phyloP scores from a whole-genome alignment of 1,284 basidiomycete genomes.

The Pseudozyma sp. region DNA sequence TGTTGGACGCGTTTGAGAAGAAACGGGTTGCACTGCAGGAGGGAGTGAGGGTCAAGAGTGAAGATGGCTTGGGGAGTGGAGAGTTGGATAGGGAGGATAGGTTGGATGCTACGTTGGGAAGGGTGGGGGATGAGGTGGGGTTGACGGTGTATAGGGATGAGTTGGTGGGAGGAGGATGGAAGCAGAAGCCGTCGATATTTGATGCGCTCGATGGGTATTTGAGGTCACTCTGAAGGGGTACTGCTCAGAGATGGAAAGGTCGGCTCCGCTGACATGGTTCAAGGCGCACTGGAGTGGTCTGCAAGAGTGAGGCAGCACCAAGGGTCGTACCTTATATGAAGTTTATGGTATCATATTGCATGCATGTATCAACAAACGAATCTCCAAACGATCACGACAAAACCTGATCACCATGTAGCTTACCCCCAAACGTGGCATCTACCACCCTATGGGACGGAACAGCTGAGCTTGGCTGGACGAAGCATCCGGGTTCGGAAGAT shows the following conservation, averaged over 20 bases:
- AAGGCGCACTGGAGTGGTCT: too few relatives aligned
- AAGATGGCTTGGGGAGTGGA: conserved; percentile 14
- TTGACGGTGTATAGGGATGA: conserved; percentile 27
- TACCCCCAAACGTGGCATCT: not conserved
- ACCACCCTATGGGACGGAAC: conserved; percentile 14
- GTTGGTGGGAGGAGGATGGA: conserved; percentile 9
- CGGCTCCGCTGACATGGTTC: too few relatives aligned
- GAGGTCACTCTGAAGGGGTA: not conserved
- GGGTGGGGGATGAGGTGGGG: conserved; percentile 4
- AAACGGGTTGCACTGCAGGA: conserved; percentile 21
- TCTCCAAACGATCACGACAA: not conserved
- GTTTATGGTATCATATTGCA: conserved; percentile 1
- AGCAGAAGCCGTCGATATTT: conserved; percentile 20
- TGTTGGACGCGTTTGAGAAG: conserved; percentile 24
- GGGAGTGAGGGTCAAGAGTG: conserved; percentile 27
- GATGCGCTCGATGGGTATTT: conserved; percentile 32
- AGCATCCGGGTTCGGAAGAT: conserved; percentile 20
- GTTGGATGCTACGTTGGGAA: conserved; percentile 20
- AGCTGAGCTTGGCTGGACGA: conserved; percentile 26
- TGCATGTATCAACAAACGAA: conserved; percentile 1
- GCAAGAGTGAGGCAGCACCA: too few relatives aligned
- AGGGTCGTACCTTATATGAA: too few relatives aligned
- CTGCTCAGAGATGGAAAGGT: not conserved
- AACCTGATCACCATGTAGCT: too few relatives aligned
- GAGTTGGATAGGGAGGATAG: conserved; percentile 27